Conservation (phyloP, 176 grass and related monocot genomes). For the Thalia dealbata region DNA sequence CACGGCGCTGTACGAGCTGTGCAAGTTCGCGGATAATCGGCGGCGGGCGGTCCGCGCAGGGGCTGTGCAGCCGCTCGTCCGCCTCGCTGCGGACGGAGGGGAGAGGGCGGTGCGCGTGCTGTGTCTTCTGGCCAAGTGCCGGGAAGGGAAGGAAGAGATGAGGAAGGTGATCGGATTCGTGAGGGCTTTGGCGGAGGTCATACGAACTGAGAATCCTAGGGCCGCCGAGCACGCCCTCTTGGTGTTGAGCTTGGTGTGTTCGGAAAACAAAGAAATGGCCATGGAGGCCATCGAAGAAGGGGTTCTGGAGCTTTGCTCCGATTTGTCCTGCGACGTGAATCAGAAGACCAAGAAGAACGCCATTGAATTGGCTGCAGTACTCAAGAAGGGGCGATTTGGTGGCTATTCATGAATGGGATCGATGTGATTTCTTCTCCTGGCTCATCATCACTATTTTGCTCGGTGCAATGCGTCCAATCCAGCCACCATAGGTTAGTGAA, state of each 20-base stretch:
- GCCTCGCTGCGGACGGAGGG: slow-evolving; percentile 47
- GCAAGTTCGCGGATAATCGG: slow-evolving; percentile 76
- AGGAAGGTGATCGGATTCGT: slow-evolving; percentile 36
- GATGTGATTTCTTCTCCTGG: too few relatives aligned
- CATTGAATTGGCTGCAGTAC: slow-evolving; percentile 35
- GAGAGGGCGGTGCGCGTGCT: slow-evolving; percentile 84
- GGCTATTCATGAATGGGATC: slow-evolving; percentile 16
- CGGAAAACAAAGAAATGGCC: slow-evolving; percentile 35
- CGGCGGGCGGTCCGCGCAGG: slow-evolving; percentile 52
- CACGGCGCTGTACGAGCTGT: slow-evolving; percentile 84
- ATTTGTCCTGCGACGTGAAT: slow-evolving; percentile 52
- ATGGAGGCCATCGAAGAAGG: slow-evolving; percentile 55
- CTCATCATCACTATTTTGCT: background rate
- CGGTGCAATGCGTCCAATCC: background rate
- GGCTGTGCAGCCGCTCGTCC: slow-evolving; percentile 37
- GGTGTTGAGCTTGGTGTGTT: slow-evolving; percentile 60
- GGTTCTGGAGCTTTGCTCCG: slow-evolving; percentile 55
- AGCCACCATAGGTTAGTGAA: slow-evolving; percentile 6
- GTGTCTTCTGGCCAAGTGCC: slow-evolving; percentile 59
- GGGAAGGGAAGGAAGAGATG: slow-evolving; percentile 68
- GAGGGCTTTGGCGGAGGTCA: slow-evolving; percentile 31
- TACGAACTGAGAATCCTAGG: slow-evolving; percentile 39
- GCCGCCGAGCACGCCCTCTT: slow-evolving; percentile 60
- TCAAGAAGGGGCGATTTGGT: slow-evolving; percentile 40
- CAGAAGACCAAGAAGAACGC: slow-evolving; percentile 83